Conservation (phyloP, 306 rosid species). For the Crotalaria pallida region DNA sequence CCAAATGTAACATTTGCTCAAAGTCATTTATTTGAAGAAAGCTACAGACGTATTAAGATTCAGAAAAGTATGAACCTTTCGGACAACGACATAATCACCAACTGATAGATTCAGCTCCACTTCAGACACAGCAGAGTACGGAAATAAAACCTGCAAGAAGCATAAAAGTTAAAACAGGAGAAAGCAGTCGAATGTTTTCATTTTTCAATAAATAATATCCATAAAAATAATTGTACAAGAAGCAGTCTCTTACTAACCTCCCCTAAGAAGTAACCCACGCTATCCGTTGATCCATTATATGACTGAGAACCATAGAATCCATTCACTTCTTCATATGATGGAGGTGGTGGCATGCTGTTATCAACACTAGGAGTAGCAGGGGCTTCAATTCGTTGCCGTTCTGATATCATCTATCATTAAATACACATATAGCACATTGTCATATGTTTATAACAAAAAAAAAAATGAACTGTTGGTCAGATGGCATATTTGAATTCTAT, state of each 20-base stretch:
- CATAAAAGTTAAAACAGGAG: conserved; percentile 17
- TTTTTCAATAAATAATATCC: not conserved
- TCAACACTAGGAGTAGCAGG: conserved; percentile 70
- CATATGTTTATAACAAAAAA: conserved; percentile 9
- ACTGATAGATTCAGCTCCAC: conserved; percentile 72
- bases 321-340: conserved; percentile 83
- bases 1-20: not conserved
- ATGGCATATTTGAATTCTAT: conserved; percentile 8
- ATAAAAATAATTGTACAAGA: not conserved
- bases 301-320: conserved; percentile 69
- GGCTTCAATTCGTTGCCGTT: conserved; percentile 88
- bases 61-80: conserved; percentile 54
- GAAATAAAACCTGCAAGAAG: conserved; percentile 56
- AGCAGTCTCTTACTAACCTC: conserved; percentile 54
- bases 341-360: conserved; percentile 74
- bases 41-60: conserved; percentile 6
- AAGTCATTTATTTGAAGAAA: not conserved
- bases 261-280: conserved; percentile 82
- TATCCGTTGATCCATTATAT: conserved; percentile 61
- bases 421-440: not conserved
- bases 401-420: conserved; percentile 70
- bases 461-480: not conserved
- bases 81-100: conserved; percentile 79
- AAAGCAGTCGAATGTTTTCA: conserved; percentile 9
- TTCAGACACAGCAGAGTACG: conserved; percentile 71